These are phyloP conservation scores for Aspergillus uvarum DNA, from an alignment of 2,329 filamentous ascomycete genomes.

Conservation along the genomic window DNA sequence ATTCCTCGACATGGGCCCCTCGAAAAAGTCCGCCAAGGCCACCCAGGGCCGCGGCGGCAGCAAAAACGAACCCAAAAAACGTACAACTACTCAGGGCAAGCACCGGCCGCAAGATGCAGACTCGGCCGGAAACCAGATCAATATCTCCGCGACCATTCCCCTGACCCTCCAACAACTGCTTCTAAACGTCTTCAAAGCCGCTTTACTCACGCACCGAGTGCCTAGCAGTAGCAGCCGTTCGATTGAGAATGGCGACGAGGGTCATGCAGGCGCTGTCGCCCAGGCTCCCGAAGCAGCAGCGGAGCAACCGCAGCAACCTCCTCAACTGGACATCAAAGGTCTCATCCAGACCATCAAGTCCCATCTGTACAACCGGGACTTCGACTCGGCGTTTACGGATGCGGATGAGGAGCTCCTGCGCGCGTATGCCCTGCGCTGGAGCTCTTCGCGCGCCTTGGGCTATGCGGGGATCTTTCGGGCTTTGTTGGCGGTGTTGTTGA, in stretches of 20 bases:
- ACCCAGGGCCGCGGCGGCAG: not conserved
- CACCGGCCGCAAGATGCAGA: not conserved
- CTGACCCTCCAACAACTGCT: conserved; percentile 65
- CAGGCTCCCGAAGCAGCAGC: not conserved
- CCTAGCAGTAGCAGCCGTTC: not conserved
- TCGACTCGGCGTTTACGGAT: conserved; percentile 68
- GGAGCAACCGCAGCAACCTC: not conserved
- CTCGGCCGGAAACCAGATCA: conserved; percentile 11
- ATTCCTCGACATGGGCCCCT: not conserved
- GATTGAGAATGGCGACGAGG: not conserved
- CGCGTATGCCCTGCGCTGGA: conserved; percentile 88
- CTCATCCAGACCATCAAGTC: conserved; percentile 80
- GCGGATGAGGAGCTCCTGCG: conserved; percentile 67
- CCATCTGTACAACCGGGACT: conserved; percentile 83
- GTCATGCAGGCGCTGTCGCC: not conserved
- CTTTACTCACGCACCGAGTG: conserved; percentile 53
- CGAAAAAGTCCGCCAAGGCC: not conserved
- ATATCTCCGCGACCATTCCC: conserved; percentile 43
- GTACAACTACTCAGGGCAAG: not conserved
- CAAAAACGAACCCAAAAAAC: not conserved
- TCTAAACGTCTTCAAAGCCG: conserved; percentile 68
- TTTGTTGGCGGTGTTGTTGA: conserved; percentile 29
- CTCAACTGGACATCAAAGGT: conserved; percentile 41
- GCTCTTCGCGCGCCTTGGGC: conserved; percentile 77
- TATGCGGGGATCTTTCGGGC: conserved; percentile 64